phyloP scores from a whole-genome alignment of 495 filamentous ascomycete species.

The Trichoderma virens region DNA sequence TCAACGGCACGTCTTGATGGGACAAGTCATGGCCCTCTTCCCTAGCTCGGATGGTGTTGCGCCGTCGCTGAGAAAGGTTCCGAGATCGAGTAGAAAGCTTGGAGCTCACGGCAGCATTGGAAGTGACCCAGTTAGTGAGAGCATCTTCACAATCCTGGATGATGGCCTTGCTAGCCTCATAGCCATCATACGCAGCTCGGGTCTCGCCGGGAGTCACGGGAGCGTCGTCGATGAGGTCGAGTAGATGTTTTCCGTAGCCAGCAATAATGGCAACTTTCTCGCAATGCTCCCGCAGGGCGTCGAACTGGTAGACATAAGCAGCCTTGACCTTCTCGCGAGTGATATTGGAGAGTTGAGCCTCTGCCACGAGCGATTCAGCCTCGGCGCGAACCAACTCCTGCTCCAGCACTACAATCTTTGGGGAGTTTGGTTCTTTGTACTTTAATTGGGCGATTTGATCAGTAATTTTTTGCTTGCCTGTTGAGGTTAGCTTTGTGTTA shows the following conservation, averaged over 20 bases:
- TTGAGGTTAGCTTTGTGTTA: conserved; percentile 9
- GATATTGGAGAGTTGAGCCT: conserved; percentile 97
- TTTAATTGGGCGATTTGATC: conserved; percentile 98
- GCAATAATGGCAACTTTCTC: conserved; percentile 98
- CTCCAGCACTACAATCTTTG: conserved; percentile 94
- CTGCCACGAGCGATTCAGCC: conserved; percentile 94
- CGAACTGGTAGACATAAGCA: conserved; percentile 96
- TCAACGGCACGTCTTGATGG: conserved; percentile 72
- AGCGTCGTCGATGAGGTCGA: conserved; percentile 92
- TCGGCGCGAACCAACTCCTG: conserved; percentile 98
- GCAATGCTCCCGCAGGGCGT: conserved; percentile 93
- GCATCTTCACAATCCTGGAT: conserved; percentile 98
- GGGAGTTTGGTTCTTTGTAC: conserved; percentile 98
- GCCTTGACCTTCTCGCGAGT: conserved; percentile 98
- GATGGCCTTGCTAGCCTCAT: conserved; percentile 96
- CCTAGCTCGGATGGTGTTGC: conserved; percentile 57
- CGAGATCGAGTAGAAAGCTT: conserved; percentile 78
- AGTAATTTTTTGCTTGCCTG: conserved; percentile 98
- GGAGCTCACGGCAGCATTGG: conserved; percentile 79
- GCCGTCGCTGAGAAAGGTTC: conserved; percentile 76
- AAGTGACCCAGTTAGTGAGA: conserved; percentile 90
- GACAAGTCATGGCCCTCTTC: conserved; percentile 69
- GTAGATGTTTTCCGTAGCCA: conserved; percentile 91
- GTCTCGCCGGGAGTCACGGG: conserved; percentile 97
- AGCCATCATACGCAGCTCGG: conserved; percentile 91